A percentile compares a stretch with the other conserved stretches of the same genome.
These are phyloP conservation scores for Herpetomonas tarakana DNA, from an alignment of 208 protist genomes.

Conservation along the genomic window DNA sequence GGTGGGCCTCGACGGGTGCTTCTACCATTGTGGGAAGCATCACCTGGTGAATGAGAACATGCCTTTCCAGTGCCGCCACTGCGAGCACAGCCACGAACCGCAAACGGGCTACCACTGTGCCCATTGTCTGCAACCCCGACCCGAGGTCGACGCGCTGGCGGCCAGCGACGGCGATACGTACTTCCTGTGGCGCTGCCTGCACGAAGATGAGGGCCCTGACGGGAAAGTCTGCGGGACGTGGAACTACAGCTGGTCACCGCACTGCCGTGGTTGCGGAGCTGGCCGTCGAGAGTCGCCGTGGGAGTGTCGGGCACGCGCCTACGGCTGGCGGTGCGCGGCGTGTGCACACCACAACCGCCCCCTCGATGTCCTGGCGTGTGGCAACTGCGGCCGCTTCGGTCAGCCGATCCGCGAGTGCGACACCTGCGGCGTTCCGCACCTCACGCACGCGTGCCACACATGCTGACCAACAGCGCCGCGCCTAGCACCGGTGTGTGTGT, in stretches of 20 bases:
- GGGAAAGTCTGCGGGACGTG: conserved; percentile 44
- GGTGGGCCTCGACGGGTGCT: conserved; percentile 8
- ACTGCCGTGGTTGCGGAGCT: conserved; percentile 40
- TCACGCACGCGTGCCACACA: conserved; percentile 29
- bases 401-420: conserved; percentile 36
- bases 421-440: conserved; percentile 41
- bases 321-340: conserved; percentile 42
- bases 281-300: conserved; percentile 29
- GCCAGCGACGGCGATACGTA: conserved; percentile 11
- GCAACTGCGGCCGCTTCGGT: conserved; percentile 36
- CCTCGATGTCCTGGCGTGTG: conserved; percentile 61
- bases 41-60: conserved; percentile 60
- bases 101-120: conserved; percentile 60
- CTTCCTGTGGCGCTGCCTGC: conserved; percentile 67
- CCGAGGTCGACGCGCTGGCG: conserved; percentile 26
- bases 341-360: conserved; percentile 58
- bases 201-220: conserved; percentile 24
- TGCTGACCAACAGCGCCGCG: too few relatives aligned
- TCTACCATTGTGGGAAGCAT: conserved; percentile 40
- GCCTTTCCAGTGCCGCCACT: conserved; percentile 54
- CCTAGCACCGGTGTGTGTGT: too few relatives aligned
- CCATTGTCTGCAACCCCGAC: conserved; percentile 42
- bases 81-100: conserved; percentile 18
- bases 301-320: conserved; percentile 57
- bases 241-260: conserved; percentile 75